Base-by-base conservation (phyloP, 768 basidiomycete species). In the Termitomyces sp. region DNA sequence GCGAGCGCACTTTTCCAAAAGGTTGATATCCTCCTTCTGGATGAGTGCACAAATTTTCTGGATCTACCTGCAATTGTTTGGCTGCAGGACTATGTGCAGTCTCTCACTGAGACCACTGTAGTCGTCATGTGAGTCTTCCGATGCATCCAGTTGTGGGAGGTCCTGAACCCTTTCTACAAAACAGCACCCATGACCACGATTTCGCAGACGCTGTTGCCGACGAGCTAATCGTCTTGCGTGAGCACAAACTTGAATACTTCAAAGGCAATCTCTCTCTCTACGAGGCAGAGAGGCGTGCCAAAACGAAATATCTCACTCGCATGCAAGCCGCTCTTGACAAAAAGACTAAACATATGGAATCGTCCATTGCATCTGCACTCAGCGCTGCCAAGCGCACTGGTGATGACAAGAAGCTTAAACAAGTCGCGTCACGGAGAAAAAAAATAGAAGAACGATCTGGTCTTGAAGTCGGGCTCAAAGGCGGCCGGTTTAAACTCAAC, bases 151-250 rank as follows among this genome's bases (percentile, higher is more conserved):
- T 49, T 24, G 5, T 27, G 22, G 9, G 31, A 41, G 46, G 20
- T 44, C 31, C 41, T 50, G 9, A 34, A 53, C 6, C 12, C 31
- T 37, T 22, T 20, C 18, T 16, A 30, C 37, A 30, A 20, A 27
- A 12, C 31, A 67, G 67, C 27, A 81, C 87, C 0, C 88, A 89
- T 63, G 88, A 89, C 67, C 81, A 82, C 45, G 79, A 77, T 22
- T 88, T 90, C 64, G 71, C 84, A 30, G 79, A 86, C 61, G 70
- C 74, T 7, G 79, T 88, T 33, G 81, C 81, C 3, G 81, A 87
- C 15, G 84, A 87, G 64, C 80, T 81, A 0, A 79, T 89, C 34
- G 75, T 83, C n/a, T 75, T 90, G 41, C 78, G 84, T 5, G 72
- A 84, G 49, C 73, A 76, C 58, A 74, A 68, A 11, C 72, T 90